Conservation (phyloP, 2,329 filamentous ascomycete species). For the Cytospora leucostoma region DNA sequence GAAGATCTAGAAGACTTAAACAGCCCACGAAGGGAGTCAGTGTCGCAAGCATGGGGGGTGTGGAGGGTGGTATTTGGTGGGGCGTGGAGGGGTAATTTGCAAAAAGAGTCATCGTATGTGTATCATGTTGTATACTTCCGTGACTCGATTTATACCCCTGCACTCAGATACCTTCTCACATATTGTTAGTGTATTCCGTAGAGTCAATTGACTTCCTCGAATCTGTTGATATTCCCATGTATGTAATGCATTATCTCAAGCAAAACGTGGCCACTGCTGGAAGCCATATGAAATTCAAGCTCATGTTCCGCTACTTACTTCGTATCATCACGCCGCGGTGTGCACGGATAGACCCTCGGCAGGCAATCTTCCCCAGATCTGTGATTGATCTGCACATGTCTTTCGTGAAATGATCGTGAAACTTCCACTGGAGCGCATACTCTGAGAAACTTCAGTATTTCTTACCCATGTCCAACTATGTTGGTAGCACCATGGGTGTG, state of each 20-base stretch:
- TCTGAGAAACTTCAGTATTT: slow-evolving; percentile 1
- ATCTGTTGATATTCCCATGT: neutral
- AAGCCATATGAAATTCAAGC: neutral
- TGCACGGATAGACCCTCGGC: slow-evolving; percentile 1
- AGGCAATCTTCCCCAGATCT: slow-evolving; percentile 20
- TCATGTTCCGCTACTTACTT: neutral
- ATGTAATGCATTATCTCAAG: neutral
- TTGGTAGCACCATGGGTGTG: slow-evolving; percentile 53
- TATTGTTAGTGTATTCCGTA: neutral
- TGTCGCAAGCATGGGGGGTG: neutral
- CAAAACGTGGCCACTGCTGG: neutral
- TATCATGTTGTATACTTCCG: neutral
- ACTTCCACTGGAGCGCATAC: neutral
- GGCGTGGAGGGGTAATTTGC: neutral
- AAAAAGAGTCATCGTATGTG: neutral
- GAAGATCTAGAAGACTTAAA: neutral
- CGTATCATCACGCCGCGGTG: neutral
- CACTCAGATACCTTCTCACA: neutral
- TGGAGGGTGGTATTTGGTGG: neutral
- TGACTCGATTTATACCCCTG: neutral
- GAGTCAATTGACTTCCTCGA: neutral
- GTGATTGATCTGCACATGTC: slow-evolving; percentile 1
- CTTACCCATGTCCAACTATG: slow-evolving; percentile 35
- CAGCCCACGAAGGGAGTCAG: neutral
- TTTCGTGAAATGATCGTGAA: neutral